Percentiles rank a stretch among this genome's conserved stretches.
Conservation (phyloP, 106 monocot species). For the Dendrobium huoshanense region DNA sequence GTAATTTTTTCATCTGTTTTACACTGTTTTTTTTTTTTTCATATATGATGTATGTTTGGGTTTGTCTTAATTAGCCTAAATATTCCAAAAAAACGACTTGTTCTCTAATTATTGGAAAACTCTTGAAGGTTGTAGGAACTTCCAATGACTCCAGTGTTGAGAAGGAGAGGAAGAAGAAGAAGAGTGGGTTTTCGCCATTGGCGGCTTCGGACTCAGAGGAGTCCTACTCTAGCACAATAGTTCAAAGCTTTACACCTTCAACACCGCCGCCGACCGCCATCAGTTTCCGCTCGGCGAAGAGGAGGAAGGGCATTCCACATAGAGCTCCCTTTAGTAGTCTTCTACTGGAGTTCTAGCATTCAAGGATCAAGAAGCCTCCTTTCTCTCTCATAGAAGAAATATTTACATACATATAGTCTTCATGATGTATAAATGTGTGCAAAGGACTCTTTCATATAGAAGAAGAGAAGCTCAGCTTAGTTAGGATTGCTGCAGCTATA, state of each 20-base stretch:
- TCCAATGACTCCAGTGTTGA: slow-evolving; percentile 8
- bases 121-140: slow-evolving; percentile 52
- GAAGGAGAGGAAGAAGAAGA: slow-evolving; percentile 12
- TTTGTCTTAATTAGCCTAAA: too few relatives aligned
- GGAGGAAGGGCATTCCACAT: slow-evolving; percentile 82
- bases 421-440: too few relatives aligned
- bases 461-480: too few relatives aligned
- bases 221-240: slow-evolving; percentile 37
- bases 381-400: too few relatives aligned
- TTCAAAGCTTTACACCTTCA: slow-evolving; percentile 61
- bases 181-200: neutral
- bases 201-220: slow-evolving; percentile 31
- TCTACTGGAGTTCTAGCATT: slow-evolving; percentile 24
- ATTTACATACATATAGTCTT: too few relatives aligned
- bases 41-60: too few relatives aligned
- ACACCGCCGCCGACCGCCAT: slow-evolving; percentile 44
- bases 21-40: too few relatives aligned
- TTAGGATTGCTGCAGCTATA: too few relatives aligned
- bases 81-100: neutral
- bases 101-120: neutral
- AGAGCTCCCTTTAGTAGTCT: slow-evolving; percentile 64
- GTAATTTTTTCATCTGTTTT: too few relatives aligned
- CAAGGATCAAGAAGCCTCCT: neutral
- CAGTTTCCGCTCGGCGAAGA: slow-evolving; percentile 37
- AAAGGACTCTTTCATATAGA: too few relatives aligned